These are phyloP conservation scores for Xerocomellus amylosporus DNA, from an alignment of 768 basidiomycete species.

Conservation along the genomic window DNA sequence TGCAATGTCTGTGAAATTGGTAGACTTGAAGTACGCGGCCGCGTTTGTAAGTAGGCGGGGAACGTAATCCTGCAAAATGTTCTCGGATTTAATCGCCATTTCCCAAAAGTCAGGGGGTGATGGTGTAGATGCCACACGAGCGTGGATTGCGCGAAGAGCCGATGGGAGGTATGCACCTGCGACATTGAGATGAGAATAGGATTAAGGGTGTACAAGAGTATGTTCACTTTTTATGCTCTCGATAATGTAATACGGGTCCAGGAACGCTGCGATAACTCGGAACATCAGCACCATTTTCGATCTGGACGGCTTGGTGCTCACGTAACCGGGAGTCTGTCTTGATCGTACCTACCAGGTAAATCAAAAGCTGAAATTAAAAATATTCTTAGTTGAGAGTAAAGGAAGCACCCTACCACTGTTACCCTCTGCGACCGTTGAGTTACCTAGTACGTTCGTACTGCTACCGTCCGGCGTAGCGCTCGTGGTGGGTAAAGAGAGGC, in stretches of 20 bases:
- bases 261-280: neutral
- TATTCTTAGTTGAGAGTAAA: neutral
- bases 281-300: neutral
- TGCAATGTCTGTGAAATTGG: neutral
- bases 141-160: neutral
- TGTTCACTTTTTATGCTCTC: neutral
- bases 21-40: too few relatives aligned
- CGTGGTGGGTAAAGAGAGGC: too few relatives aligned
- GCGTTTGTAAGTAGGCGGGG: conserved; percentile 2
- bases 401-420: neutral
- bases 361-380: neutral
- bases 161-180: neutral
- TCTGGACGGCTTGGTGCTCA: neutral
- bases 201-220: neutral
- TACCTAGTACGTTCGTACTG: too few relatives aligned
- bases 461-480: too few relatives aligned
- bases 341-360: too few relatives aligned
- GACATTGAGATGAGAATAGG: neutral
- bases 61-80: conserved; percentile 3
- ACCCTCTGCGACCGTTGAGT: neutral
- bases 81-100: neutral
- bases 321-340: neutral
- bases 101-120: conserved; percentile 11
- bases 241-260: neutral
- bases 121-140: neutral